Conservation (phyloP, 1,284 basidiomycete genomes). For the Irpex sp. region DNA sequence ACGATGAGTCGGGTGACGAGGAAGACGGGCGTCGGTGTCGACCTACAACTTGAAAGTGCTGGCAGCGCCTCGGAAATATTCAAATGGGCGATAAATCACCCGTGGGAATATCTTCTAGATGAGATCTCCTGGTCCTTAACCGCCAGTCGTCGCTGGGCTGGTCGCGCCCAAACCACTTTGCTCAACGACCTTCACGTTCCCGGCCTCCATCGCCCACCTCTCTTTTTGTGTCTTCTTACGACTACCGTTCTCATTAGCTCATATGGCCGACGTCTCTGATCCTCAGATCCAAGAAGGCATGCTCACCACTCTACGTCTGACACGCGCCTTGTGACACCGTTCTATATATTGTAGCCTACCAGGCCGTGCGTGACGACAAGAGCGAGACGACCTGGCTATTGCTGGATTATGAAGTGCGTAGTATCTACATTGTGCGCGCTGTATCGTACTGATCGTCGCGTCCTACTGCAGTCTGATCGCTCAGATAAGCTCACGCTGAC, state of each 20-base stretch:
- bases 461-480: conserved; percentile 56
- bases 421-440: background rate
- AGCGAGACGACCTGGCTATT: conserved; percentile 84
- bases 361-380: conserved; percentile 81
- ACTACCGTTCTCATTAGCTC: conserved; percentile 8
- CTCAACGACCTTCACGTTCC: conserved; percentile 7
- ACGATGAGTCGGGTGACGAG: background rate
- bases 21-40: background rate
- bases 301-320: conserved; percentile 13
- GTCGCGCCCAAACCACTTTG: conserved; percentile 1
- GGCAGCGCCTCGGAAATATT: background rate
- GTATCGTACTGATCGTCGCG: background rate
- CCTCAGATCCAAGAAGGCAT: conserved; percentile 74
- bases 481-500: conserved; percentile 82
- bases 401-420: conserved; percentile 78
- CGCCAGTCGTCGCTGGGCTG: background rate
- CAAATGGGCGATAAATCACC: background rate
- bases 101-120: background rate
- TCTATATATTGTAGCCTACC: conserved; percentile 62
- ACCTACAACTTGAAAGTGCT: background rate
- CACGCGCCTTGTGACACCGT: conserved; percentile 12
- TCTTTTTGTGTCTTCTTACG: conserved; percentile 12
- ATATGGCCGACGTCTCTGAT: conserved; percentile 84
- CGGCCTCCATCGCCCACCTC: conserved; percentile 17
- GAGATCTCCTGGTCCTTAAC: background rate